Evolutionary conservation across 352 stramenopile genomes (phyloP), one percentile per base, ranked within the genome.

Genomic region (Peronosclerospora sorghi): DNA sequence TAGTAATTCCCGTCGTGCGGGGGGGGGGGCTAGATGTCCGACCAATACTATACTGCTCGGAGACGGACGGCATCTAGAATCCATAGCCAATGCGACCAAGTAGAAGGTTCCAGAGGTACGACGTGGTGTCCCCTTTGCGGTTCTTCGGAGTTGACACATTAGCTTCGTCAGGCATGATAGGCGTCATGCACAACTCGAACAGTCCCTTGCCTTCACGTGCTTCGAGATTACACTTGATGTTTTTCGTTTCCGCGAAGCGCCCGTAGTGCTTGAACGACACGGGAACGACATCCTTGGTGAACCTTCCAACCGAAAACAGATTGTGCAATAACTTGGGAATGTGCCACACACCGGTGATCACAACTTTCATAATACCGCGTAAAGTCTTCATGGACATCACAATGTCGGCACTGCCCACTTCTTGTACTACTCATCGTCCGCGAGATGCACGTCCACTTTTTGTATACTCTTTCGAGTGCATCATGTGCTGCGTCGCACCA

Each of bases 401-500:
- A 34, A 34, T 14, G 9, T 34, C 28, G 28, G 8, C 28, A 13
- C 28, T 34, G 5, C 28, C 28, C 8, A 34, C 15, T 4, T 8
- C 28, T 13, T 34, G 6, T 3, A 34, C 28, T 8, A 34, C 9
- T 15, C 28, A 8, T 34, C 28, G 12, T 34, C 28, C 15, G 28
- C 28, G 28, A 34, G 28, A 34, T 13, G 9, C 28, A 34, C 28
- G 28, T 34, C 12, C 12, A 34, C 28, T 34, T 13, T 8, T 8
- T 13, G 3, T 8, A 34, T n/a, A 34, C 9, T 34, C 9, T 13
- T 5, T 34, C 5, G 43, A 41, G 32, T 51, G 32, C 28, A 32
- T 20, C 32, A 51, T 51, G 43, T 51, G 43, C 43, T 51, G 30
- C 14, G 43, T 51, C 29, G 43, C 43, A 15, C 43, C 42, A 56